Evolutionary conservation across 2,329 filamentous ascomycete species (phyloP).

Genomic region (Phaeosphaeriaceae sp.): DNA sequence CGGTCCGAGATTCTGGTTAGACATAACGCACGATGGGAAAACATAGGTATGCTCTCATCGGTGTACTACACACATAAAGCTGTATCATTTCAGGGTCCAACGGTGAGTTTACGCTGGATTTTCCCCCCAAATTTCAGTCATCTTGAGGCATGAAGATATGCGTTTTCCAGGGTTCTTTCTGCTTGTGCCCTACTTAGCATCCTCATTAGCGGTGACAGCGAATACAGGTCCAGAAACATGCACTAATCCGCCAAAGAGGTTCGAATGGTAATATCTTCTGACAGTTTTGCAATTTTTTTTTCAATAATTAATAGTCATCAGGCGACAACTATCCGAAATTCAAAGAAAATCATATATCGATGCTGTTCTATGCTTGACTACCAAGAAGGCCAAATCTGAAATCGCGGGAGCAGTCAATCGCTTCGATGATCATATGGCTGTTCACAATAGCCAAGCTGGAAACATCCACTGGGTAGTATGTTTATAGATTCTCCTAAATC

Average conservation of each 20-base stretch:
- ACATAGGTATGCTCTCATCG: no score
- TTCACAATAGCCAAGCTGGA: constrained; percentile 28
- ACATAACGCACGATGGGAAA: no score
- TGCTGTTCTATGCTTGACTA: constrained; percentile 31
- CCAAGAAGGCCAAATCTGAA: constrained; percentile 21
- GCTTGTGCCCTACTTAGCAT: no score
- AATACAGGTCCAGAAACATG: constrained; percentile 6
- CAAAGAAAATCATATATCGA: constrained; percentile 29
- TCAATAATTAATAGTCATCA: constrained; percentile 2
- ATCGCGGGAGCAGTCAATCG: constrained; percentile 24
- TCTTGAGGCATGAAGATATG: no score
- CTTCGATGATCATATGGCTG: constrained; percentile 33
- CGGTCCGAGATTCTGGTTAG: no score
- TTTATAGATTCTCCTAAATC: no score
- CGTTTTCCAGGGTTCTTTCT: no score
- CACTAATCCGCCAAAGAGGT: constrained; percentile 20
- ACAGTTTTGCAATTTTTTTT: background rate
- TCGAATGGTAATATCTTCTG: constrained; percentile 20
- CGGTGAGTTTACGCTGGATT: no score
- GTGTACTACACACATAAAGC: no score
- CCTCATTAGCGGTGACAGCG: no score
- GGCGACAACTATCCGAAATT: constrained; percentile 24
- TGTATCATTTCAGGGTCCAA: no score
- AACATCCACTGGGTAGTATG: constrained; percentile 31
- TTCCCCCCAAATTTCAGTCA: no score